Evolutionary conservation across 2,329 filamentous ascomycete genomes (phyloP), one percentile per base, ranked within the genome.

Genomic region (Diaporthe sp.): DNA sequence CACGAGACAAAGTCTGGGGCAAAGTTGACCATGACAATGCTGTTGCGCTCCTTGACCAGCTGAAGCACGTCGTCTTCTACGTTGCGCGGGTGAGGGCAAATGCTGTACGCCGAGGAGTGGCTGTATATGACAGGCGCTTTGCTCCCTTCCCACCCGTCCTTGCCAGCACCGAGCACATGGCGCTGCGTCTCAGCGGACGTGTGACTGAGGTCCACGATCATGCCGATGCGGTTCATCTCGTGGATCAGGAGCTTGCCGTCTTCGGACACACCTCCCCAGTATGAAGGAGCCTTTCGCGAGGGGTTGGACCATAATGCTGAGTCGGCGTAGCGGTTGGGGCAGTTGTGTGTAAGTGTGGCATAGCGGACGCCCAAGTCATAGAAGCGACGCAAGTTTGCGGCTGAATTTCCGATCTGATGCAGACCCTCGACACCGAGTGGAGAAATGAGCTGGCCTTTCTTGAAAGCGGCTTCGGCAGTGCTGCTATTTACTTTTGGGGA

Each of bases 171-270:
- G 0, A 98, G 89, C 0, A 96, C 94, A 79, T 98, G 94, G 9
- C 92, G 86, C 94, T 97, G 97, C 0, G 96, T 98, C 76, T 96
- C 93, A 74, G 91, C 89, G 79, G 93, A 91, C 6, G 87, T 87
- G 83, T 98, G 96, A 9, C 94, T 90, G 49, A 98, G 88, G 82
- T 98, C 96, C 55, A 98, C 94, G n/a, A 98, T 92, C 92, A 98
- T 95, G 37, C 96, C 96, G 2, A 98, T 87, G 4, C 96, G 91
- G 82, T 98, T 98, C 96, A 98, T 98, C 86, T 98, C 96, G 49
- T 88, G 87, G 59, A 98, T 87, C 0, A 98, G 85, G 17, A 88
- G 82, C 70, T 90, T 89, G 6, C 96, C 96, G 1, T 88, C 88
- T 0, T 89, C 86, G 75, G 93, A 96, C 1, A 98, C 88, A 2